Evolutionary conservation across 805 yeast species (phyloP), one percentile per base, ranked within the genome.

Genomic region (Saturnispora diversa): DNA sequence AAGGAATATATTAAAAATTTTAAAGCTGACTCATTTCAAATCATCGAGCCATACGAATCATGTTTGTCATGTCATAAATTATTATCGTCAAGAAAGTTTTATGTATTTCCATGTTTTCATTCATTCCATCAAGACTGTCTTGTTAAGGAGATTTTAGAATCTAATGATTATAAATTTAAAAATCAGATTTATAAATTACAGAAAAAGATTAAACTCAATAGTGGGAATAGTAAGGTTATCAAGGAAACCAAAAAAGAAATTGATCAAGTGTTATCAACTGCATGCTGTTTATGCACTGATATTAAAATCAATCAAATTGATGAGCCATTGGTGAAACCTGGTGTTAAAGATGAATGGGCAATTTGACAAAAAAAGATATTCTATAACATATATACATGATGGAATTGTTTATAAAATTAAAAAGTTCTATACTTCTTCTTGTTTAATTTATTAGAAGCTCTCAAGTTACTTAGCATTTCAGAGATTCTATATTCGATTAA

Each of bases 91-190:
- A 72, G 86, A 43, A 82, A 77, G 54, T 87, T 87, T 50, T 70
- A 80, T 40, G 75, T 79, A 5, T 92, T 85, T 54, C 96, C 96
- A 0, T 92, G 98, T 56, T 81, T 74, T 42, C 98, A 92, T 57
- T 75, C 84, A 5, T 83, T 84, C 62, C 97, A 92, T 55, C 79
- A 78, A 38, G 95, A 87, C 55, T 92, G 98, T 63, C 59, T 86
- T n/a, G 73, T 82, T 6, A 71, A 74, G 42, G 64, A 64, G 28
- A 74, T 82, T 25, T 54, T 80, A 39, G 65, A 67, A 26, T 77
- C 81, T 23, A 77, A 77, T 32, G 86, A 85, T 49, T 80, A 79
- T 55, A 69, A 75, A 29, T 68, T 80, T 38, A 79, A 80, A 55
- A 77, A 74, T 53, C 65, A 74, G 24, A 72, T 84, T 42, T 76